Evolutionary conservation across 129 eudicot species (phyloP), one percentile per base, ranked within the genome.

Genomic region (Flaveria sonorensis): DNA sequence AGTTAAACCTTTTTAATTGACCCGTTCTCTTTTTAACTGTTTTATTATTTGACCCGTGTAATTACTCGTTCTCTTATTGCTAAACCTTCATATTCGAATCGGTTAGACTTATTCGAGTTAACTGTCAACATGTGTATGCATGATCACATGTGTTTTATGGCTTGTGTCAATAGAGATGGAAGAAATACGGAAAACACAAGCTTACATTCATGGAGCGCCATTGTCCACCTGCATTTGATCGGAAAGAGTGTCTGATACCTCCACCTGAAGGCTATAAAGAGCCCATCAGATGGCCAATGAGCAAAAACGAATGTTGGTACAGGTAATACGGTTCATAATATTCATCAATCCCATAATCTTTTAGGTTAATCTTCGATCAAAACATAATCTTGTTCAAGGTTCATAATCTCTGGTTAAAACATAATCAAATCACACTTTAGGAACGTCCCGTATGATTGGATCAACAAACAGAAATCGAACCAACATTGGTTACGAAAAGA

Each of bases 391-490:
- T 72, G 62, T 52, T 26, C 19, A 0, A 23, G 63, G 51, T 52
- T 26, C 14, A 0, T 39, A 71, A 63, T 2, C 47, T 20, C 14
- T 55, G 0, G 45, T 46, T 36, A 7, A 70, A 56, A 39, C 46
- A 11, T 45, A 21, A 28, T 36, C 19, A 7, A 70, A 56, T 39
- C 46, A 16, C 11, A 28, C 20, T 70, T 57, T 84, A 94, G 98
- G 78, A 94, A 94, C 62, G 97, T 94, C 46, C 98, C 98, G 7
- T 94, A 91, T 87, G 96, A 94, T 50, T 94, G 98, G 98, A 94
- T 94, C 77, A 94, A 87, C 90, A 94, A 91, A 69, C 90, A 94
- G 68, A 94, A 94, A 72, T 94, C 98, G 20, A 91, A 94, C 82
- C 98, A 94, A 57, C 88, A 94, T 83, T 94, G 98, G 98, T 82